A percentile compares a stretch with the other conserved stretches of the same genome.
These are phyloP conservation scores for Apophysomyces ossiformis DNA, from an alignment of 371 early-diverging fungal genomes.

Conservation along the genomic window DNA sequence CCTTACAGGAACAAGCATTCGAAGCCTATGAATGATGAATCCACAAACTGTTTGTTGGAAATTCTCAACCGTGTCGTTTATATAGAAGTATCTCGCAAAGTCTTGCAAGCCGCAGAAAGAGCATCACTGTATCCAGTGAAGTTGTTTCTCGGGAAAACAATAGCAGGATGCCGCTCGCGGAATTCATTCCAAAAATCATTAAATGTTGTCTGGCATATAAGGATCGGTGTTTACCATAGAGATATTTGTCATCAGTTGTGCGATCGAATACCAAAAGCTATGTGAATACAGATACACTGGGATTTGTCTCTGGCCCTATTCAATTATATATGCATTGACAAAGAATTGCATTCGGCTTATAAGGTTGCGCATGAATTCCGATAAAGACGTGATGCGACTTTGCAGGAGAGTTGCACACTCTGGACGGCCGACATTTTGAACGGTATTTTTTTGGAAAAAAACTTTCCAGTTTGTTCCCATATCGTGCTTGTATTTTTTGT, in stretches of 20 bases:
- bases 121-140: too few species aligned
- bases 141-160: neutral
- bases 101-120: too few species aligned
- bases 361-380: neutral
- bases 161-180: neutral
- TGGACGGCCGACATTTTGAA: neutral
- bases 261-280: neutral
- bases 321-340: neutral
- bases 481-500: neutral
- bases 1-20: neutral
- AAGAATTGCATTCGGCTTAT: neutral
- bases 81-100: too few species aligned
- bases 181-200: constrained; percentile 45
- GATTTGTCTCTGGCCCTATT: neutral
- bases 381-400: neutral
- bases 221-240: neutral
- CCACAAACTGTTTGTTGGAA: neutral
- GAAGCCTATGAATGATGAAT: constrained; percentile 3
- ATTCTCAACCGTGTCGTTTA: too few species aligned
- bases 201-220: constrained; percentile 45
- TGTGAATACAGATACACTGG: neutral
- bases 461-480: neutral
- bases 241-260: neutral
- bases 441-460: neutral
- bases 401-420: neutral